Conservation (phyloP, 75 land plant genomes). For the Cupressus sempervirens region DNA sequence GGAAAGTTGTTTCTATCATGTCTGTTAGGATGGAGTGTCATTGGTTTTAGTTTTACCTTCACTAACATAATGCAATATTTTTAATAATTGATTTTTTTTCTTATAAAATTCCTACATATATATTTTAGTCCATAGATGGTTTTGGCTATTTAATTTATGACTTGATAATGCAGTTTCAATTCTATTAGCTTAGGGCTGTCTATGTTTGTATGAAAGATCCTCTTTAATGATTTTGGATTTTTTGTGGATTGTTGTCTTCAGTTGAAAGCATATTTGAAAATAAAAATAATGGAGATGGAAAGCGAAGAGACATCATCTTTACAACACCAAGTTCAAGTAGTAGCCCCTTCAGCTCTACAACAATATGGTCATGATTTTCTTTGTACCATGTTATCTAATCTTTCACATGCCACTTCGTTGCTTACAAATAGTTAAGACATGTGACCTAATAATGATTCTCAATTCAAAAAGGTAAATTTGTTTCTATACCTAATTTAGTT, state of each 20-base stretch:
- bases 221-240: background rate
- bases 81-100: background rate
- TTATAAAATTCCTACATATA: background rate
- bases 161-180: background rate
- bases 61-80: background rate
- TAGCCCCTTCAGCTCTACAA: slow-evolving; percentile 67
- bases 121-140: background rate
- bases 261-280: slow-evolving; percentile 79
- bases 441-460: slow-evolving; percentile 79
- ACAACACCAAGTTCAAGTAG: slow-evolving; percentile 89
- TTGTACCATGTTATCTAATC: slow-evolving; percentile 57
- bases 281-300: slow-evolving; percentile 67
- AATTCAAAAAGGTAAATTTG: slow-evolving; percentile 73
- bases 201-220: background rate
- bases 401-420: slow-evolving; percentile 60
- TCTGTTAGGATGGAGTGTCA: background rate
- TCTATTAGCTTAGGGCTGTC: background rate
- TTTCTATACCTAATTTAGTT: background rate
- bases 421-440: slow-evolving; percentile 76
- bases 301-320: slow-evolving; percentile 72
- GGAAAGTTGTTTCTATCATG: background rate
- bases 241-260: slow-evolving; percentile 20
- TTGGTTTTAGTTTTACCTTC: slow-evolving; percentile 2
- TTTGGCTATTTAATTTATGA: background rate
- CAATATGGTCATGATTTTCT: slow-evolving; percentile 73